Evolutionary conservation across 2,329 filamentous ascomycete genomes (phyloP).

Genomic region (Leptographium wingfieldii): DNA sequence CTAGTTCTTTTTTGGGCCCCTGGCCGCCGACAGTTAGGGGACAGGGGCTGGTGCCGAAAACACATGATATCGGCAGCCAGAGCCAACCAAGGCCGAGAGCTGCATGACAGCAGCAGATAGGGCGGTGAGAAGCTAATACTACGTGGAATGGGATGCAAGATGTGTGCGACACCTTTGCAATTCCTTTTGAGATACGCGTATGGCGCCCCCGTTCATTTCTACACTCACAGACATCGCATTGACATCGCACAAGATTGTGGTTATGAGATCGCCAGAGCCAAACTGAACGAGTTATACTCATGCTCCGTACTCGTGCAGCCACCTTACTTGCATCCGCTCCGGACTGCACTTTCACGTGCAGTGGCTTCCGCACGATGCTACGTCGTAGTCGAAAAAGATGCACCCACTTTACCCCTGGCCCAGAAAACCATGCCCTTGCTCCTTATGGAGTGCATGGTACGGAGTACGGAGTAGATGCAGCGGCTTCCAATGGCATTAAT

Average conservation of each 20-base stretch:
- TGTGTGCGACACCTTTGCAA: too few relatives aligned
- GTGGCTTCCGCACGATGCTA: not conserved
- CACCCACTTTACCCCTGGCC: not conserved
- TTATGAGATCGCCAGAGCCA: not conserved
- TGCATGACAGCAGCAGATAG: not conserved
- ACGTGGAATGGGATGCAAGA: too few relatives aligned
- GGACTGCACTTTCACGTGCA: not conserved
- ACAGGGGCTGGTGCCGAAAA: not conserved
- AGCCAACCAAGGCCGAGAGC: not conserved
- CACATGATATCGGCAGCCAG: not conserved
- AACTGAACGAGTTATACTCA: not conserved
- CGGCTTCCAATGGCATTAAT: not conserved
- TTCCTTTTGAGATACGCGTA: not conserved
- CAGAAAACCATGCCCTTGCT: not conserved
- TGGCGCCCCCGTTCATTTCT: too few relatives aligned
- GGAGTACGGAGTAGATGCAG: not conserved
- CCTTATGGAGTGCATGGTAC: too few relatives aligned
- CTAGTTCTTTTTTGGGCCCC: too few relatives aligned
- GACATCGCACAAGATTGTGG: not conserved
- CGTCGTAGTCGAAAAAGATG: not conserved
- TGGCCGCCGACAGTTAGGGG: too few relatives aligned
- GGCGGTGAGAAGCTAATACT: not conserved
- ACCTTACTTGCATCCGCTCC: not conserved
- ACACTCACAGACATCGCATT: not conserved
- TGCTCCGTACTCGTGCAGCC: not conserved